Conservation (phyloP, 345 rosid genomes). For the Pugionium cornutum region DNA sequence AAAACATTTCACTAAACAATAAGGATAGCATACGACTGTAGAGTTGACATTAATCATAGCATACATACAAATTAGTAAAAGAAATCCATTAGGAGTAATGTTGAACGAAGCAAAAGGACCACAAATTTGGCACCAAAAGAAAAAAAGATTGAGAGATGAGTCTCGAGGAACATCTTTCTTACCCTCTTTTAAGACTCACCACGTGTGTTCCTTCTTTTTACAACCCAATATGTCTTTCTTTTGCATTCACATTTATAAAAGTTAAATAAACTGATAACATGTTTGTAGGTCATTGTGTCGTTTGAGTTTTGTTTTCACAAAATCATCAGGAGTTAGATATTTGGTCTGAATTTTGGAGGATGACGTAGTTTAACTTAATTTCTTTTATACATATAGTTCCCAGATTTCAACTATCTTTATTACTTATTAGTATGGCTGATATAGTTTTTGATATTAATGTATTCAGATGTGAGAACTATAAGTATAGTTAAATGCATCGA, state of each 20-base stretch:
- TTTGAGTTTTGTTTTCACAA: not conserved
- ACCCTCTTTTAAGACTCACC: constrained; percentile 35
- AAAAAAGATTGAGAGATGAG: constrained; percentile 34
- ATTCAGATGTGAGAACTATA: not conserved
- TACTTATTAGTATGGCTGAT: not conserved
- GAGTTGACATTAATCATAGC: constrained; percentile 10
- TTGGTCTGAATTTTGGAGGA: too few species aligned
- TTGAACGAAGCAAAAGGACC: constrained; percentile 30
- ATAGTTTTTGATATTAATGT: not conserved
- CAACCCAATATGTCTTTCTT: constrained; percentile 32
- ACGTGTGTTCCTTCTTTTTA: constrained; percentile 35
- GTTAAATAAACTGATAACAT: constrained; percentile 5
- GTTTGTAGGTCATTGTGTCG: constrained; percentile 34
- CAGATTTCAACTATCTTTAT: not conserved
- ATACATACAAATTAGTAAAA: constrained; percentile 12
- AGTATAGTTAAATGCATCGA: constrained; percentile 22
- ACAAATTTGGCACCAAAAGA: constrained; percentile 27
- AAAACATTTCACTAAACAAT: not conserved
- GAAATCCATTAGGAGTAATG: constrained; percentile 18
- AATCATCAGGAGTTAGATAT: too few species aligned
- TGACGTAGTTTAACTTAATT: too few species aligned
- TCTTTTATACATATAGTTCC: too few species aligned
- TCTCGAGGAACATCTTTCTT: constrained; percentile 29
- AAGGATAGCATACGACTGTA: constrained; percentile 2
- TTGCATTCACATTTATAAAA: not conserved